Percentiles rank a stretch among this genome's conserved stretches.
These are phyloP conservation scores for Wallacemonas sp. DNA, from an alignment of 208 protist genomes.

Conservation along the genomic window DNA sequence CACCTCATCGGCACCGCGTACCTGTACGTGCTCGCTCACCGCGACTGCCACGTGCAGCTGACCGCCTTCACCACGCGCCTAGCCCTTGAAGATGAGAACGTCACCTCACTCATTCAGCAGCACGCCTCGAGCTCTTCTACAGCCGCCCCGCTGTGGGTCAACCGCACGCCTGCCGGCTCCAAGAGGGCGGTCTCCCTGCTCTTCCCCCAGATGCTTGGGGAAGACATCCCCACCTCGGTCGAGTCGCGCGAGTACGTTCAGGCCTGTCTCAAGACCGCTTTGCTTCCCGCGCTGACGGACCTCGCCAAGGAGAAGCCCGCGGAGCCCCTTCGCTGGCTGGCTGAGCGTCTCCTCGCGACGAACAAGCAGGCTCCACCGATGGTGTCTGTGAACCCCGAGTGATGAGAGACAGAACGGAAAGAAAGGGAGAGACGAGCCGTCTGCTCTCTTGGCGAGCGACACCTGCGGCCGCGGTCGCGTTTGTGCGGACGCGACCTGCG, in stretches of 20 bases:
- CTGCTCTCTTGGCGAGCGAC: no score
- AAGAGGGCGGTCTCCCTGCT: slow-evolving; percentile 59
- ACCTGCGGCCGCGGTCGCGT: no score
- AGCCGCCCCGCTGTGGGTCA: slow-evolving; percentile 21
- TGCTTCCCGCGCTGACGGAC: slow-evolving; percentile 85
- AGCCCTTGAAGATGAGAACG: slow-evolving; percentile 41
- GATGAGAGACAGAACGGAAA: background rate
- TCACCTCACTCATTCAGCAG: slow-evolving; percentile 14
- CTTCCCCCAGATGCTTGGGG: slow-evolving; percentile 76
- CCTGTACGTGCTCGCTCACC: slow-evolving; percentile 72
- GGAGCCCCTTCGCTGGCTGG: slow-evolving; percentile 87
- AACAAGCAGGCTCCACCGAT: slow-evolving; percentile 79
- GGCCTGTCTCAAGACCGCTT: slow-evolving; percentile 66
- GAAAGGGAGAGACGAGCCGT: no score
- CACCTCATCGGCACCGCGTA: slow-evolving; percentile 67
- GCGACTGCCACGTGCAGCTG: slow-evolving; percentile 62
- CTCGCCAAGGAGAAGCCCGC: slow-evolving; percentile 79
- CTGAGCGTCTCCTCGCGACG: slow-evolving; percentile 75
- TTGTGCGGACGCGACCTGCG: no score
- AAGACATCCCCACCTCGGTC: slow-evolving; percentile 55
- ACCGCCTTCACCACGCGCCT: slow-evolving; percentile 40
- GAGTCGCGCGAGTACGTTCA: slow-evolving; percentile 84
- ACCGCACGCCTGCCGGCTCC: slow-evolving; percentile 30
- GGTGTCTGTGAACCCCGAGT: slow-evolving; percentile 18
- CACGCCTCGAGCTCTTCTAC: background rate